A percentile compares a stretch with the other conserved stretches of the same genome.
Conservation (phyloP, 202 grass and related monocot genomes). For the Cymbopogon flexuosus region DNA sequence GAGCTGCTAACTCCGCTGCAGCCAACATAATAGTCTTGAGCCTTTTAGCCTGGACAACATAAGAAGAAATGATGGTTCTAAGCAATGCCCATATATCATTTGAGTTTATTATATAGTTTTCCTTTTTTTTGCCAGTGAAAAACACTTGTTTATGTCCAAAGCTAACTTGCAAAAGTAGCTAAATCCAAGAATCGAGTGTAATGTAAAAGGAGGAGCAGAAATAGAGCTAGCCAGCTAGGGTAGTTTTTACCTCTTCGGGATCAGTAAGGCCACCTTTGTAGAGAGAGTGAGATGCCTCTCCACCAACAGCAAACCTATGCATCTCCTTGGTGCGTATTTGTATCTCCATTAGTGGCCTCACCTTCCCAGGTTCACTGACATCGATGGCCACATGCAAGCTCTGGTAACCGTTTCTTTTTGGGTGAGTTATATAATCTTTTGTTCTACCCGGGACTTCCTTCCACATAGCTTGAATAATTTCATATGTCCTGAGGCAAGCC, state of each 20-base stretch:
- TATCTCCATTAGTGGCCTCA: constrained; percentile 79
- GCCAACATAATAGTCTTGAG: constrained; percentile 79
- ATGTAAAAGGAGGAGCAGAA: background rate
- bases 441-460: constrained; percentile 72
- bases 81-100: constrained; percentile 1
- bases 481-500: constrained; percentile 64
- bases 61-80: constrained; percentile 17
- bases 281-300: constrained; percentile 81
- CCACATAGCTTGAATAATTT: constrained; percentile 61
- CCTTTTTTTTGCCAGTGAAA: background rate
- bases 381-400: constrained; percentile 85
- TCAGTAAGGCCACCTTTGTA: constrained; percentile 94
- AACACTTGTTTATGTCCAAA: background rate
- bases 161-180: background rate
- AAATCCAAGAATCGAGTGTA: background rate
- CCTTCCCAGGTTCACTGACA: constrained; percentile 64
- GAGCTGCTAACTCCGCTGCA: constrained; percentile 74
- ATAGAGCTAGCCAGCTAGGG: background rate
- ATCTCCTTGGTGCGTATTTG: constrained; percentile 86
- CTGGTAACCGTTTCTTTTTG: constrained; percentile 84
- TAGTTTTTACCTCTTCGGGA: constrained; percentile 56
- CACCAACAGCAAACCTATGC: constrained; percentile 70
- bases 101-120: background rate
- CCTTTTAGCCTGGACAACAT: constrained; percentile 52
- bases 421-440: constrained; percentile 72